Evolutionary conservation across 768 basidiomycete genomes (phyloP), one percentile per base, ranked within the genome.

Genomic region (Agrocybe praecox): DNA sequence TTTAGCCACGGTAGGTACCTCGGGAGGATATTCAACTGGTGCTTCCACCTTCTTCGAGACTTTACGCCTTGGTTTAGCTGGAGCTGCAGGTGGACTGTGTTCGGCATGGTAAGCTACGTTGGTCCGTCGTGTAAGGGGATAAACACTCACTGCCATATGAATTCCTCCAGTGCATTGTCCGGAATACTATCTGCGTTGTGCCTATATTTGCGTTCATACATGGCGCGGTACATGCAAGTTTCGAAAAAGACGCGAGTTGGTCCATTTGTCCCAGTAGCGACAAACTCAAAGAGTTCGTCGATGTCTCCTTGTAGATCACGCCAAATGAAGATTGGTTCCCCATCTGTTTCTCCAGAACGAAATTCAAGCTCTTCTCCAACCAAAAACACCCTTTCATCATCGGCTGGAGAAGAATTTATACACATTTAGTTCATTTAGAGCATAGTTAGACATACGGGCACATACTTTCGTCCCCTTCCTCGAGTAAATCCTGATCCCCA

Each of bases 221-320:
- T 94, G 56, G 96, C 96, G 24, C 92, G 87, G 64, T 96, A 92
- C 81, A 98, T 90, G 74, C 94, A 92, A 22, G 88, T 88, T 74
- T 98, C 95, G 68, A 98, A 97, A 69, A 94, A 90, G 15, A 84
- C 88, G 46, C 87, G 84, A 0, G 93, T 96, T 0, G 92, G 89
- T 49, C 85, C 86, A 46, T 93, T 94, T 5, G 87, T 87, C 12
- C 80, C 82, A 3, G 85, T 78, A 23, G 92, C 88, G 17, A 97
- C 89, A 69, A 96, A 98, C 71, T 98, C 96, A 69, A 90, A 98
- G 52, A 92, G 81, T 67, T 98, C 96, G 63, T 96, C 96, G 18
- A 93, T 81, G 68, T 95, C 96, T 21, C 93, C 94, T 48, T 91
- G 83, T 12, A 95, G 80, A 70, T 98, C 96, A 56, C 92, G 87